Evolutionary conservation across 1,284 basidiomycete genomes (phyloP).

Genomic region (Abortiporus biennis): DNA sequence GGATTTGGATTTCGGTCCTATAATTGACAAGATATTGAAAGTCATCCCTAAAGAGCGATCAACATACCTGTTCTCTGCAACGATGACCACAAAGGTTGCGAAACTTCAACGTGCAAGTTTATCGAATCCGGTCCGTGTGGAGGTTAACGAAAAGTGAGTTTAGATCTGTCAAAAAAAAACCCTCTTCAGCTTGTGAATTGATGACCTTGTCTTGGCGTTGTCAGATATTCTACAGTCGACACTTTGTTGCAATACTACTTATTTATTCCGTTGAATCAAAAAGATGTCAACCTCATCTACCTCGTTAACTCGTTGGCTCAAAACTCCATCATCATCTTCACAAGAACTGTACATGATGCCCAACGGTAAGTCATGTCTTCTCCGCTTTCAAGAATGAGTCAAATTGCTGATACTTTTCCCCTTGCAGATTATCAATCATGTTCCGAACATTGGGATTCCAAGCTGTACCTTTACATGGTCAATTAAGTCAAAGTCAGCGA

Average conservation of each 20-base stretch:
- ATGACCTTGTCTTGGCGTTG: conserved; percentile 8
- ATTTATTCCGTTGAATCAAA: conserved; percentile 88
- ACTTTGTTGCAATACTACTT: conserved; percentile 96
- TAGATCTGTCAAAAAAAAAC: not conserved
- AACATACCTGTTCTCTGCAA: conserved; percentile 97
- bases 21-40: conserved; percentile 97
- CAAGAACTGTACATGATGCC: conserved; percentile 92
- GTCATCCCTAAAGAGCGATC: conserved; percentile 91
- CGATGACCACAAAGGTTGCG: conserved; percentile 99
- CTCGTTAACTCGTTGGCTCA: conserved; percentile 87
- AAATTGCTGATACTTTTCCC: not conserved
- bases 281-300: conserved; percentile 90
- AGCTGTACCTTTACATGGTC: conserved; percentile 94
- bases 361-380: conserved; percentile 51
- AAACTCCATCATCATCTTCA: conserved; percentile 96
- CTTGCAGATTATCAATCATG: conserved; percentile 75
- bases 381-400: conserved; percentile 1
- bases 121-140: conserved; percentile 90
- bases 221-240: conserved; percentile 93
- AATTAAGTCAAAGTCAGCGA: conserved; percentile 90
- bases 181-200: not conserved
- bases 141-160: conserved; percentile 87
- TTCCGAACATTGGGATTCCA: conserved; percentile 90
- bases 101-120: conserved; percentile 97
- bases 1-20: conserved; percentile 97